These are phyloP conservation scores for Jimgerdemannia flammicorona DNA, from an alignment of 192 early-diverging fungal genomes.

Conservation along the genomic window DNA sequence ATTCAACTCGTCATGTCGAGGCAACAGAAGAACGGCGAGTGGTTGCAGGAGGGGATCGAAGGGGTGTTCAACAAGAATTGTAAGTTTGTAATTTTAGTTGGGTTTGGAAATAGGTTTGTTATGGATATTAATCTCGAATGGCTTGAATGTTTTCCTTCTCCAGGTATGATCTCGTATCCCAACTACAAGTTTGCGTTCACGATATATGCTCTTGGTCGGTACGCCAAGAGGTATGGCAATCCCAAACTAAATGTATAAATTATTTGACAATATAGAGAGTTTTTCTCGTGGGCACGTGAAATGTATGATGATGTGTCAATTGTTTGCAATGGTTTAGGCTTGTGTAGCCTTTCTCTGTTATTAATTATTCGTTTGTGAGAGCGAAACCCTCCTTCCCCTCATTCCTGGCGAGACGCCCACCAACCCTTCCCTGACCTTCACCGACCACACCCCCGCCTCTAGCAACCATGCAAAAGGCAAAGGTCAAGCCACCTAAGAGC, in stretches of 20 bases:
- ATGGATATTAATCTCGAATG: background rate
- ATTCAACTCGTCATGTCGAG: slow-evolving; percentile 75
- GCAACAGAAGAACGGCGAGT: slow-evolving; percentile 90
- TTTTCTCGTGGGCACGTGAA: background rate
- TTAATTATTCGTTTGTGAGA: background rate
- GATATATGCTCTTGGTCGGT: slow-evolving; percentile 88
- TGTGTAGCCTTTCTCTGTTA: background rate
- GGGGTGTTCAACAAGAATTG: slow-evolving; percentile 97
- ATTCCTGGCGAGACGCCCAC: no score
- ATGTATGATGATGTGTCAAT: no score
- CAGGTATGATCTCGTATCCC: slow-evolving; percentile 71
- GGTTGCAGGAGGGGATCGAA: slow-evolving; percentile 96
- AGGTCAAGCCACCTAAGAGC: slow-evolving; percentile 18
- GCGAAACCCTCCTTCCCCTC: no score
- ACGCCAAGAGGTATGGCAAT: slow-evolving; percentile 68
- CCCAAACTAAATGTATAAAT: background rate
- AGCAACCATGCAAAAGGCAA: slow-evolving; percentile 14
- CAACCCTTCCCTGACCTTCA: background rate
- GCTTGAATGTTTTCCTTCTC: background rate
- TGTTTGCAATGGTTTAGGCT: background rate
- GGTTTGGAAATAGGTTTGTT: no score
- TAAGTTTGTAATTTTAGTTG: background rate
- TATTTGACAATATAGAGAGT: background rate
- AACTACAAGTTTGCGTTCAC: slow-evolving; percentile 95
- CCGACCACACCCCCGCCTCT: background rate